Evolutionary conservation across 2,329 filamentous ascomycete species (phyloP), one percentile per base, ranked within the genome.

Genomic region (Hortaea werneckii): DNA sequence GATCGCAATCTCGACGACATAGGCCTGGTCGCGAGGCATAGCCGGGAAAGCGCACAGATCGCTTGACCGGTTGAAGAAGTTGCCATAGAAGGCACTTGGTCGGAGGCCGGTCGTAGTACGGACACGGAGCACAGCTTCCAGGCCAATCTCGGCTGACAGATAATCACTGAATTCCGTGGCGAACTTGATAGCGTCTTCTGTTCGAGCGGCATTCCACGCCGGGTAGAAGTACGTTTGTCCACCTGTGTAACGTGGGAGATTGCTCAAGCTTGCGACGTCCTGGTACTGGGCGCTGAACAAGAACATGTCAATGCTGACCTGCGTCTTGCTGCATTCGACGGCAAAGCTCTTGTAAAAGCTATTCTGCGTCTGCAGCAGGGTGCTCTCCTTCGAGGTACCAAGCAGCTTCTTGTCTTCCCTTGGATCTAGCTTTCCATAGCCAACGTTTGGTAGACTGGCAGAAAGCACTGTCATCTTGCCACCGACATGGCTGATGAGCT

Each of bases 301-400:
- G 73, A 95, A 95, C 89, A 95, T 95, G 65, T 95, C 89, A 55
- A 98, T 88, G 0, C 89, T 96, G 28, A 98, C 92, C 67, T 98
- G 92, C 56, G 94, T 94, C 73, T 98, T 98, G 34, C 89, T 95
- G 68, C 92, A 98, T 65, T 98, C 92, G 3, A 98, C 92, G 0
- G 92, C 92, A 60, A 98, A 98, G 59, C 87, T 94, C 75, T 98
- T 98, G 77, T 96, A 98, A 68, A 96, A 98, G 61, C 86, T 88
- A 71, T 88, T 95, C 37, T 80, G 85, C 0, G 92, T 95, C 65
- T 96, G 90, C 43, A 98, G 72, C 29, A 98, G 76, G 50, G 77
- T 74, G 54, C 79, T 87, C 65, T 98, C 92, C 67, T 95, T 95
- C 54, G 83, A 88, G 1, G 92, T 98, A 32, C 92, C 92, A 26